A percentile compares a stretch with the other conserved stretches of the same genome.
phyloP scores from a whole-genome alignment of 306 rosid species.

The Vigna unguiculata region DNA sequence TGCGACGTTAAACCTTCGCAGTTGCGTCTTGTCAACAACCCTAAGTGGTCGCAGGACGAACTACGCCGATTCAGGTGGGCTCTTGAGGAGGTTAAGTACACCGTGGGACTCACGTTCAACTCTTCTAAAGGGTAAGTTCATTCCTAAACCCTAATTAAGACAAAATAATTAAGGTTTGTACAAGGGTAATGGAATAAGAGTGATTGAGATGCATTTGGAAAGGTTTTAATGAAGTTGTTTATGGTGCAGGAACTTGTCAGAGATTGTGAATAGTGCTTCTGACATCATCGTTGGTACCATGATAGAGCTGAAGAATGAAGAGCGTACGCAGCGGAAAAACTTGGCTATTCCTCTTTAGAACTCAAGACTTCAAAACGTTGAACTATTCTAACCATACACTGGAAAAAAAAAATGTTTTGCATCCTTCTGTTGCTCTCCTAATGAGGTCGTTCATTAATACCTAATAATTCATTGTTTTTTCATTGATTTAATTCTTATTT shows the following conservation, averaged over 20 bases:
- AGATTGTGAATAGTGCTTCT: constrained; percentile 66
- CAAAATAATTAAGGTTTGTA: background rate
- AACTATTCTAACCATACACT: constrained; percentile 18
- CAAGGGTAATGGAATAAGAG: background rate
- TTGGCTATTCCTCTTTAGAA: constrained; percentile 47
- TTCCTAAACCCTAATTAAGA: background rate
- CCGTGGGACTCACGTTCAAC: constrained; percentile 69
- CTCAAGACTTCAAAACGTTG: background rate
- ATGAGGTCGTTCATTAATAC: constrained; percentile 5
- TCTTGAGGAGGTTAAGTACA: constrained; percentile 70
- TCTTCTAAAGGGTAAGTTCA: constrained; percentile 69
- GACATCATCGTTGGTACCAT: constrained; percentile 64
- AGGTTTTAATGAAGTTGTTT: background rate
- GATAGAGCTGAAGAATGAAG: constrained; percentile 70
- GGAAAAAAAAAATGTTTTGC: background rate
- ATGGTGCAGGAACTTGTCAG: constrained; percentile 67
- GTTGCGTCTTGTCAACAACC: constrained; percentile 46
- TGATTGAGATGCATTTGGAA: background rate
- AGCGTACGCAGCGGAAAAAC: constrained; percentile 38
- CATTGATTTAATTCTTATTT: constrained; percentile 8
- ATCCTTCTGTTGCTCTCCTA: background rate
- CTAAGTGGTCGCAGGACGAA: constrained; percentile 52
- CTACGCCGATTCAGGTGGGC: constrained; percentile 60
- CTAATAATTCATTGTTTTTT: constrained; percentile 16
- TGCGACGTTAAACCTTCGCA: constrained; percentile 87